Percentiles rank a stretch among this genome's conserved stretches.
These are phyloP conservation scores for Candida andamanensis DNA, from an alignment of 805 yeast genomes.

Conservation along the genomic window DNA sequence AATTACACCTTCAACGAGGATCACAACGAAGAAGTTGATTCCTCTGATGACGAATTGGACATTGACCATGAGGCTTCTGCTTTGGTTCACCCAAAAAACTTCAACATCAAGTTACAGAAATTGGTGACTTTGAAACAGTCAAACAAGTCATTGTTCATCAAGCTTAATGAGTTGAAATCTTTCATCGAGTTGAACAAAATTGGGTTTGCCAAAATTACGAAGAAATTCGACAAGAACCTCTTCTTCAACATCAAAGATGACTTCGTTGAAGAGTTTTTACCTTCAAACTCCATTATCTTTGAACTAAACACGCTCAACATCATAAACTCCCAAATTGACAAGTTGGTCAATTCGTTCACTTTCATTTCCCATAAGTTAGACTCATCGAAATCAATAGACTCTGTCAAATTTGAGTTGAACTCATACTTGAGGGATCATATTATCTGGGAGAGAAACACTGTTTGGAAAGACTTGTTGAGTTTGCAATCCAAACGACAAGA, in stretches of 20 bases:
- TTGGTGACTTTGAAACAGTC: constrained; percentile 65
- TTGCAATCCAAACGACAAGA: constrained; percentile 36
- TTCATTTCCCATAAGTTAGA: constrained; percentile 30
- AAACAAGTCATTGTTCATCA: constrained; percentile 61
- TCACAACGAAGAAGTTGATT: constrained; percentile 19
- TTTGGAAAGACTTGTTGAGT: constrained; percentile 95
- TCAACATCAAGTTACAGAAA: constrained; percentile 46
- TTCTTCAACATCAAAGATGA: constrained; percentile 53
- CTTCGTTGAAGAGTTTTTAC: constrained; percentile 46
- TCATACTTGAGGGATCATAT: constrained; percentile 79
- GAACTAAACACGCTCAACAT: constrained; percentile 23
- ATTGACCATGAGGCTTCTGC: constrained; percentile 37
- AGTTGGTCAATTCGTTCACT: constrained; percentile 52
- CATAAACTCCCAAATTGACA: constrained; percentile 51
- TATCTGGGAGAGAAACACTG: constrained; percentile 96
- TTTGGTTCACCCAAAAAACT: constrained; percentile 44
- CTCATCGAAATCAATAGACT: constrained; percentile 43
- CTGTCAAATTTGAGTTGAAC: constrained; percentile 42
- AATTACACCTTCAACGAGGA: constrained; percentile 20
- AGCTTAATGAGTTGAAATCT: constrained; percentile 76
- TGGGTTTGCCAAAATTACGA: constrained; percentile 85
- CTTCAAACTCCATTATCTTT: constrained; percentile 53
- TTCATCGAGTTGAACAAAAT: constrained; percentile 79
- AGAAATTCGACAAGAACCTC: constrained; percentile 85
- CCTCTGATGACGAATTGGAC: constrained; percentile 23